A percentile compares a stretch with the other conserved stretches of the same genome.
These are phyloP conservation scores for Cronartium quercuum DNA, from an alignment of 1,284 basidiomycete genomes.

Conservation along the genomic window DNA sequence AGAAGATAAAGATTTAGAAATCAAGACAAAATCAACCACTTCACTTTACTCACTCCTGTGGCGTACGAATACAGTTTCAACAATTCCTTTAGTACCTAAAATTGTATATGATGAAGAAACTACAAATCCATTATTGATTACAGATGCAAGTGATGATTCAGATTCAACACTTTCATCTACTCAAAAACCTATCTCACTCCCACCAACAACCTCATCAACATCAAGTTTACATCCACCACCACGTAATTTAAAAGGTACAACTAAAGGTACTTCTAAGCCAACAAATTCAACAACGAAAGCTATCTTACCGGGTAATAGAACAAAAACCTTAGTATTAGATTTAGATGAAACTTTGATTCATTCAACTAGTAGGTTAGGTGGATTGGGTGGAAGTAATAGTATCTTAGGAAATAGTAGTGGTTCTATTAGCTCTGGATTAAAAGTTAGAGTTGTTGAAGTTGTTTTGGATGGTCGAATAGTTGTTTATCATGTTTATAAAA, in stretches of 20 bases:
- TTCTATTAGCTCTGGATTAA: slow-evolving; percentile 52
- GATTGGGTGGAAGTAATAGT: slow-evolving; percentile 45
- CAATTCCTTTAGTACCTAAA: neutral
- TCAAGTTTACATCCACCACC: neutral
- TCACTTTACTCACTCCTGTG: too few relatives aligned
- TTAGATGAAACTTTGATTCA: slow-evolving; percentile 97
- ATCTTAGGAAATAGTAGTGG: slow-evolving; percentile 33
- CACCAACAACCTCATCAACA: neutral
- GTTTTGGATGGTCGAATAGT: slow-evolving; percentile 80
- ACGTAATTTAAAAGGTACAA: neutral
- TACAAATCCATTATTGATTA: neutral
- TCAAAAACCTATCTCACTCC: neutral
- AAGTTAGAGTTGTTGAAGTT: slow-evolving; percentile 91
- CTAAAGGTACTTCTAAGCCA: neutral
- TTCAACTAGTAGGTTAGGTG: slow-evolving; percentile 66
- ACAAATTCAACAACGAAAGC: neutral
- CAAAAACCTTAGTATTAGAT: slow-evolving; percentile 89
- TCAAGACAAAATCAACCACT: too few relatives aligned
- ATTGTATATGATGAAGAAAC: neutral
- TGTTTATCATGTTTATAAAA: slow-evolving; percentile 96
- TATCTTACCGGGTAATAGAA: slow-evolving; percentile 49
- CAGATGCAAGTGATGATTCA: slow-evolving; percentile 1
- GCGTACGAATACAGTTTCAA: neutral
- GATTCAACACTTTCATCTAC: neutral
- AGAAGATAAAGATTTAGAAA: too few relatives aligned